These are phyloP conservation scores for Psilocybe mexicana DNA, from an alignment of 1,284 basidiomycete genomes.

Conservation along the genomic window DNA sequence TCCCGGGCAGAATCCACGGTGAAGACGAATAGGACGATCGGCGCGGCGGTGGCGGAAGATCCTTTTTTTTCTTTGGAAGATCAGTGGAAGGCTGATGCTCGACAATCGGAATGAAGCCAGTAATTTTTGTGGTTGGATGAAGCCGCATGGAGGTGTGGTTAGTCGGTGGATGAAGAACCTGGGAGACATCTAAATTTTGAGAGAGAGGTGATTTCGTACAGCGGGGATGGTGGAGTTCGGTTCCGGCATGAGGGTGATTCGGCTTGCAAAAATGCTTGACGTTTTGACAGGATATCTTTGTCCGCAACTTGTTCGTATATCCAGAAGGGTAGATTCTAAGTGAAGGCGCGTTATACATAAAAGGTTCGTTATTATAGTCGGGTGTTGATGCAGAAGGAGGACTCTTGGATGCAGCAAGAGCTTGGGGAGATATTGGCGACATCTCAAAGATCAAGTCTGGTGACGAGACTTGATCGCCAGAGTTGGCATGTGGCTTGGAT, in stretches of 20 bases:
- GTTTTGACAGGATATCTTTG: constrained; percentile 12
- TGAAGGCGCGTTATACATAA: constrained; percentile 38
- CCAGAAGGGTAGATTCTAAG: constrained; percentile 15
- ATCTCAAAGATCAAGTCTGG: constrained; percentile 46
- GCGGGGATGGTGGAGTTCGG: constrained; percentile 3
- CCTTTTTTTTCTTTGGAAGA: constrained; percentile 16
- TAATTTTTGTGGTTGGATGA: constrained; percentile 32
- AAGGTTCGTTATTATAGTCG: constrained; percentile 29
- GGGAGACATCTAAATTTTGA: constrained; percentile 4
- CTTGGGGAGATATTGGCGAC: constrained; percentile 37
- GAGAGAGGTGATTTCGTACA: constrained; percentile 1
- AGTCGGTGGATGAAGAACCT: background rate
- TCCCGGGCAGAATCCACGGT: constrained; percentile 35
- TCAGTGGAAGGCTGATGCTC: constrained; percentile 25
- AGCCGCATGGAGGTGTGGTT: constrained; percentile 5
- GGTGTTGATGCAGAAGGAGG: constrained; percentile 19
- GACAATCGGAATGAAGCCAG: constrained; percentile 32
- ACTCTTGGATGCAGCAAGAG: constrained; percentile 22
- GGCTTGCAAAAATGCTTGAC: constrained; percentile 14
- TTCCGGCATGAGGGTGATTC: constrained; percentile 1
- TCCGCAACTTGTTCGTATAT: constrained; percentile 11
- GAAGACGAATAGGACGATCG: constrained; percentile 33
- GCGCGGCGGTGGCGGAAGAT: constrained; percentile 32
- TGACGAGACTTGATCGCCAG: constrained; percentile 29
- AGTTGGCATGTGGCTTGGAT: constrained; percentile 14